phyloP scores from a whole-genome alignment of 352 stramenopile genomes.

The Thalassiosira ordinaria region DNA sequence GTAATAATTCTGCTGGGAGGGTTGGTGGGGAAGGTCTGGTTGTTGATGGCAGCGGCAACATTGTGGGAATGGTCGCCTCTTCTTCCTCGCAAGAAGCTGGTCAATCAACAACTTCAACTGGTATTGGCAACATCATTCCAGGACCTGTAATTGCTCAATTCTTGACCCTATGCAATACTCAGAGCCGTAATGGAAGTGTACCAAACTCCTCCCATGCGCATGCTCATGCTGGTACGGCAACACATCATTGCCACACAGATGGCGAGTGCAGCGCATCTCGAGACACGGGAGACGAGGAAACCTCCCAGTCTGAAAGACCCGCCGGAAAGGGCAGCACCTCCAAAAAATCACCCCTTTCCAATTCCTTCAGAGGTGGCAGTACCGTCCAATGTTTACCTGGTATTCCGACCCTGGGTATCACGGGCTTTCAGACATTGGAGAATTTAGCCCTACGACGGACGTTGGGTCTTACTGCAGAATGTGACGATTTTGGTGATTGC shows the following conservation, averaged over 20 bases:
- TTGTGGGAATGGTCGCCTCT: conserved; percentile 31
- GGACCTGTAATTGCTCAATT: conserved; percentile 29
- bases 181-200: not conserved
- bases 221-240: not conserved
- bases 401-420: conserved; percentile 41
- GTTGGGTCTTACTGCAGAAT: conserved; percentile 4
- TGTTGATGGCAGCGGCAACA: conserved; percentile 13
- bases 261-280: conserved; percentile 1
- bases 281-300: conserved; percentile 3
- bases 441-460: conserved; percentile 33
- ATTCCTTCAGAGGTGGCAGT: too few species aligned
- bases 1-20: not conserved
- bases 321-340: too few species aligned
- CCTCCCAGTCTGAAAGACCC: conserved; percentile 1
- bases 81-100: too few species aligned
- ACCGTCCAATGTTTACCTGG: too few species aligned
- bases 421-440: conserved; percentile 50
- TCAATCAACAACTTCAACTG: not conserved
- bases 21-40: conserved; percentile 10
- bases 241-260: conserved; percentile 1
- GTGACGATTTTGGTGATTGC: not conserved
- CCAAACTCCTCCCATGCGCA: not conserved
- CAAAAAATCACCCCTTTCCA: too few species aligned
- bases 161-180: not conserved
- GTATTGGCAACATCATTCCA: conserved; percentile 16